These are phyloP conservation scores for Hanseniaspora vineae DNA, from an alignment of 805 yeast species.

Conservation along the genomic window DNA sequence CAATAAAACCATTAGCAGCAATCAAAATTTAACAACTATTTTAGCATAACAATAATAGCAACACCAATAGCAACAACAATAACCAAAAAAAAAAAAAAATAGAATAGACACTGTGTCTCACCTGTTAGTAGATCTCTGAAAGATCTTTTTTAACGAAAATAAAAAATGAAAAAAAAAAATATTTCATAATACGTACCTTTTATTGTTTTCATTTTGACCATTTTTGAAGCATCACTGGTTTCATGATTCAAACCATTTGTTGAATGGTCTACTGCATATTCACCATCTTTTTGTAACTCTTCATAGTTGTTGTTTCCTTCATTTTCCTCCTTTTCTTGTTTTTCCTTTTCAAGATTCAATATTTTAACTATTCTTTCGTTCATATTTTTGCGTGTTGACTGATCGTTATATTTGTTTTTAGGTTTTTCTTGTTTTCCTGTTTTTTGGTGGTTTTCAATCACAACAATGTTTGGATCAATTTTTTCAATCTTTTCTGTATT, in stretches of 20 bases:
- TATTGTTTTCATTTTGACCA: neutral
- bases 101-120: no score
- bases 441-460: no score
- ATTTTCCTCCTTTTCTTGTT: neutral
- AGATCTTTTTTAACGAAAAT: no score
- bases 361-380: neutral
- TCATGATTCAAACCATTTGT: conserved; percentile 2
- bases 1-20: no score
- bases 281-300: neutral
- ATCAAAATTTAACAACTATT: no score
- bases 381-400: neutral
- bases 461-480: no score
- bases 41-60: no score
- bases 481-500: no score
- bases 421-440: neutral
- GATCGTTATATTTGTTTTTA: neutral
- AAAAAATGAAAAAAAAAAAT: no score
- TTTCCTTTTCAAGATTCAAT: neutral
- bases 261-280: conserved; percentile 1
- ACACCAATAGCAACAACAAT: no score
- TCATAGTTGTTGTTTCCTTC: neutral
- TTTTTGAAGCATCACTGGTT: neutral
- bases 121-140: no score
- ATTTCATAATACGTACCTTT: conserved; percentile 5
- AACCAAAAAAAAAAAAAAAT: no score